Conservation (phyloP, 495 filamentous ascomycete genomes). For the Penicillium antarcticum region DNA sequence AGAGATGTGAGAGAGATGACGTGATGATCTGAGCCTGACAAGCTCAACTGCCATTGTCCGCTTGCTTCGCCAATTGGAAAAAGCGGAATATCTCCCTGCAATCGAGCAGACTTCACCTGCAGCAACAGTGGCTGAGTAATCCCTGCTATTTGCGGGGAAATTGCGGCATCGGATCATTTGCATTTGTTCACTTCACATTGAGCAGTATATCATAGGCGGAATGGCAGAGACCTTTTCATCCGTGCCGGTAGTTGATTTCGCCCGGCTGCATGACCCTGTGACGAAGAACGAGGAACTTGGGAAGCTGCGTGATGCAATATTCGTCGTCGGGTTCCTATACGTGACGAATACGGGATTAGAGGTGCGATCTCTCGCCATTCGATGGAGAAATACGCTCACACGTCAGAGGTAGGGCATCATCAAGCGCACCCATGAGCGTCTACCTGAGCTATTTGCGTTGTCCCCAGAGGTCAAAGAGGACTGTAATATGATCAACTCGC, state of each 20-base stretch:
- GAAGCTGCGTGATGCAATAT: slow-evolving; percentile 71
- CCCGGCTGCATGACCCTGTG: slow-evolving; percentile 56
- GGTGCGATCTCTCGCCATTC: slow-evolving; percentile 35
- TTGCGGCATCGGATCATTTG: neutral
- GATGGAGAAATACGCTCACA: neutral
- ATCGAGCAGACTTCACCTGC: neutral
- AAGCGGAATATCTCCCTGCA: neutral
- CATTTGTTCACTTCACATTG: too few relatives aligned
- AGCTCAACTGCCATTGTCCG: too few relatives aligned
- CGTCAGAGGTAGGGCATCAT: slow-evolving; percentile 54
- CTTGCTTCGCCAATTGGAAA: too few relatives aligned
- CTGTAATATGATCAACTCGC: slow-evolving; percentile 85
- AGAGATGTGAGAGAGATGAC: too few relatives aligned
- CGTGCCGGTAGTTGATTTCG: slow-evolving; percentile 75
- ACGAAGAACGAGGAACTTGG: slow-evolving; percentile 72
- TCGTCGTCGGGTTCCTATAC: slow-evolving; percentile 90
- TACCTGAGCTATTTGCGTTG: slow-evolving; percentile 76
- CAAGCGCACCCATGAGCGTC: slow-evolving; percentile 62
- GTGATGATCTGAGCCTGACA: too few relatives aligned
- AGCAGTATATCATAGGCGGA: neutral
- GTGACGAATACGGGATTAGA: slow-evolving; percentile 82
- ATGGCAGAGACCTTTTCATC: slow-evolving; percentile 56
- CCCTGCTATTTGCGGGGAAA: slow-evolving; percentile 5
- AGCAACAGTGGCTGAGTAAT: neutral
- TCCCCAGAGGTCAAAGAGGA: slow-evolving; percentile 69